phyloP scores from a whole-genome alignment of 208 protist genomes.

The Ichthyophonus hoferi region DNA sequence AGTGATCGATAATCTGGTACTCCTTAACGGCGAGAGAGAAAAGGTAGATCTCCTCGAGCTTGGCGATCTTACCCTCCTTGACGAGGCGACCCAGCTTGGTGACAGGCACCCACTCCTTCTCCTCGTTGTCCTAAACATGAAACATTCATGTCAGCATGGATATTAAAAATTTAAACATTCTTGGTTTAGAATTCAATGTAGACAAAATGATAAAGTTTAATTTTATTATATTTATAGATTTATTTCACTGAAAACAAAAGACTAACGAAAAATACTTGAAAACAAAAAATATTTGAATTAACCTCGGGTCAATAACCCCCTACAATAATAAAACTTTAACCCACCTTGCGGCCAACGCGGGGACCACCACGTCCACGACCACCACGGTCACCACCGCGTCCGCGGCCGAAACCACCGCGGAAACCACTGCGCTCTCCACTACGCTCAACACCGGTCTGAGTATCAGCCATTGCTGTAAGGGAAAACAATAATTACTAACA shows the following conservation, averaged over 20 bases:
- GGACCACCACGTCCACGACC: slow-evolving; percentile 53
- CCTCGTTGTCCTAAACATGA: slow-evolving; percentile 46
- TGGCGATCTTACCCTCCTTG: slow-evolving; percentile 89
- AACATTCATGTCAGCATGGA: no score
- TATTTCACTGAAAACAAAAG: no score
- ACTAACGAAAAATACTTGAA: no score
- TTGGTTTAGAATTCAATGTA: no score
- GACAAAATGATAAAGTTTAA: no score
- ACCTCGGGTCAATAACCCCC: no score
- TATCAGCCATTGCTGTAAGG: slow-evolving; percentile 30
- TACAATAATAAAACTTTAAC: no score
- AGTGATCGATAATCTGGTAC: slow-evolving; percentile 96
- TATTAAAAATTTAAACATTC: no score
- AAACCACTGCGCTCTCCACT: neutral
- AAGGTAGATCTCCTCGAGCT: slow-evolving; percentile 96
- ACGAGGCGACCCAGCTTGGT: slow-evolving; percentile 91
- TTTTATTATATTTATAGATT: no score
- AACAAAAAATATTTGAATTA: no score
- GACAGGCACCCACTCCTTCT: slow-evolving; percentile 92
- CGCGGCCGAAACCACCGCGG: slow-evolving; percentile 11
- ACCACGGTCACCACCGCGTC: slow-evolving; percentile 33
- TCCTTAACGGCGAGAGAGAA: slow-evolving; percentile 99
- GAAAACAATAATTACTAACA: no score
- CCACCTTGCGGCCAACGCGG: slow-evolving; percentile 23
- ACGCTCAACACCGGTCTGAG: slow-evolving; percentile 31